These are phyloP conservation scores for Phytophthora sp. DNA, from an alignment of 352 stramenopile species.

Conservation along the genomic window DNA sequence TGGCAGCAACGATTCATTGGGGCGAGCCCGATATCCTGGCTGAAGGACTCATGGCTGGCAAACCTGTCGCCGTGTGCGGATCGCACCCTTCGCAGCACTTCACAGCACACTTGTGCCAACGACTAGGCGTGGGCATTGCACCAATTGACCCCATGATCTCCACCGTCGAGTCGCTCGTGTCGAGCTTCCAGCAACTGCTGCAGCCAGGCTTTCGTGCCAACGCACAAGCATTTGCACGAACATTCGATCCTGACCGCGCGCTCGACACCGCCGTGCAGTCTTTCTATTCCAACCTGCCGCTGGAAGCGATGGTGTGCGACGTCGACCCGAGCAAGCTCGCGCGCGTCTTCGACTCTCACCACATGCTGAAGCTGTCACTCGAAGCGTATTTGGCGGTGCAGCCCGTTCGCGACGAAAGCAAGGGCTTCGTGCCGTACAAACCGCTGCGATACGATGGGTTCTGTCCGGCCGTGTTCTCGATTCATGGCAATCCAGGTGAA, in stretches of 20 bases:
- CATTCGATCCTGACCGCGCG: conserved; percentile 69
- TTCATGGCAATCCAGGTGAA: conserved; percentile 21
- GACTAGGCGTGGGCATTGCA: conserved; percentile 65
- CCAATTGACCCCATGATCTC: conserved; percentile 62
- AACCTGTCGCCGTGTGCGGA: conserved; percentile 77
- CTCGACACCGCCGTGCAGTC: conserved; percentile 64
- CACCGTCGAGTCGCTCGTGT: conserved; percentile 61
- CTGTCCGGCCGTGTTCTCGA: conserved; percentile 25
- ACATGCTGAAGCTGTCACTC: conserved; percentile 38
- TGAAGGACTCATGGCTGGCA: conserved; percentile 41
- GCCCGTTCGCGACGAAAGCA: conserved; percentile 24
- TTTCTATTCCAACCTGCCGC: conserved; percentile 72
- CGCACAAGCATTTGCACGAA: conserved; percentile 38
- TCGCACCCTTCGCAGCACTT: conserved; percentile 92
- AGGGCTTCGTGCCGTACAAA: conserved; percentile 39
- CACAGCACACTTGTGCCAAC: conserved; percentile 65
- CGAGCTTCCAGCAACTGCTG: conserved; percentile 63
- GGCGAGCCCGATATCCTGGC: conserved; percentile 55
- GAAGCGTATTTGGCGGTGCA: conserved; percentile 38
- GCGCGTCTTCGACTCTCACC: conserved; percentile 39
- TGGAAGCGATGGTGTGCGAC: conserved; percentile 82
- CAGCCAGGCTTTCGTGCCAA: conserved; percentile 39
- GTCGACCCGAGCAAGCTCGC: conserved; percentile 37
- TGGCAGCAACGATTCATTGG: conserved; percentile 79
- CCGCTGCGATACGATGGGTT: conserved; percentile 31